Base-by-base conservation (phyloP, 176 grass and related monocot genomes). In the Chloris gayana region DNA sequence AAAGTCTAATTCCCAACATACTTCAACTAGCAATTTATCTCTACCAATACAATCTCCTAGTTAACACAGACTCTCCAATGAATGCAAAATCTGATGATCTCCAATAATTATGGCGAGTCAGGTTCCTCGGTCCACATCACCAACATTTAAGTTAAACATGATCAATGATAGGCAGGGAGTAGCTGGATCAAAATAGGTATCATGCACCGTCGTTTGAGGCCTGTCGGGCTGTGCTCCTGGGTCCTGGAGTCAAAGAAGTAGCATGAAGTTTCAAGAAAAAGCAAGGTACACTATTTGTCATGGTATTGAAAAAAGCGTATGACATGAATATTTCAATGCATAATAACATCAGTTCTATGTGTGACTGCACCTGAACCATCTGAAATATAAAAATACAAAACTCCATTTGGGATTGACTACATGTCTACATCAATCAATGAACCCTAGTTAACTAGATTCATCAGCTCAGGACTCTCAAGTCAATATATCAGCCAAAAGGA, bases 241-340 rank as follows among this genome's bases (percentile, higher is more conserved):
- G 7, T 83, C 73, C 86, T 87, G 68, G 67, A 60, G n/a, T 42
- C 22, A 21, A 76, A 77, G 15, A 62, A 26, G 22, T 5, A 65
- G 27, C 33, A 45, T 77, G 9, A 70, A 9, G 57, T 56, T 78
- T 22, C 49, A 59, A 45, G 2, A 74, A 46, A 77, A 33, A 59
- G 54, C 13, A 41, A 46, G 6, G 7, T 31, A 27, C 56, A 34
- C 13, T 22, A 26, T 33, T 29, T 33, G 39, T 22, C 38, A 35
- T 15, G 27, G 46, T 33, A 2, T 35, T 67, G 19, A 24, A 74
- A 74, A 80, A 46, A 58, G 25, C 30, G 4, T 29, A 22, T 49
- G 25, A 6, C 14, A 24, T 46, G 5, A 24, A 34, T 47, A 41
- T 29, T 58, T 35, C 19, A 7, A 66, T 58, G 51, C 53, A 66